Base-by-base conservation (phyloP, 108 stramenopile species). In the Cyclostephanos invisitatus region DNA sequence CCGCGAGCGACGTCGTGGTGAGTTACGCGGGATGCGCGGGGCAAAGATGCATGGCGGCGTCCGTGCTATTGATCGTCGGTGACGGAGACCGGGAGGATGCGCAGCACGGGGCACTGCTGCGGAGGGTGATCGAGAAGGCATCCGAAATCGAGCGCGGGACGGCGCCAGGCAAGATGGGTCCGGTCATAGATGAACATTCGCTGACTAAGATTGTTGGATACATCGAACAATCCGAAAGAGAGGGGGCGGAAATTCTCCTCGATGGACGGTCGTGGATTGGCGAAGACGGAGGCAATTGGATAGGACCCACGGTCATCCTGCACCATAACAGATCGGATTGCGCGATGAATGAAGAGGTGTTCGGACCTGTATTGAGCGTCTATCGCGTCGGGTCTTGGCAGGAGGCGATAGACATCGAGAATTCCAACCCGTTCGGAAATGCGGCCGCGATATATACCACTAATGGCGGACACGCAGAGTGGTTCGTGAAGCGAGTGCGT, bases 31-130 rank as follows among this genome's bases (percentile, higher is more conserved):
- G 94, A 47, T 95, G 94, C 76, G 89, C 90, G 12, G 95, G 94
- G 50, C 97, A 97, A 64, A 69, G 95, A 25, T 97, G 97, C 73
- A 96, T 96, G 94, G 94, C 96, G 8, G 98, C 96, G 7, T 96
- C 94, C 21, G 98, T 98, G 11, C 80, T 98, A 67, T 68, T 98
- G 71, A 58, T 91, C 10, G 93, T 96, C 14, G 93, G 89, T 11
- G 76, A 84, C 18, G 68, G 80, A 2, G 72, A 78, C 24, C 76
- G 75, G 3, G 42, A 62, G 12, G 59, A 17, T 8, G 40, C 40
- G 40, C 40, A 40, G 2, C 84, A 91, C 48, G 67, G 83, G 59
- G 62, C 69, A 14, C 73, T 97, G 47, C 57, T 97, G 56, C 62
- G 87, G 15, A 73, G 56, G 35, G 63, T 97, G 7, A 74, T 95